Conservation (phyloP, 73 alveolate genomes). For the Durusdinium trenchii region DNA sequence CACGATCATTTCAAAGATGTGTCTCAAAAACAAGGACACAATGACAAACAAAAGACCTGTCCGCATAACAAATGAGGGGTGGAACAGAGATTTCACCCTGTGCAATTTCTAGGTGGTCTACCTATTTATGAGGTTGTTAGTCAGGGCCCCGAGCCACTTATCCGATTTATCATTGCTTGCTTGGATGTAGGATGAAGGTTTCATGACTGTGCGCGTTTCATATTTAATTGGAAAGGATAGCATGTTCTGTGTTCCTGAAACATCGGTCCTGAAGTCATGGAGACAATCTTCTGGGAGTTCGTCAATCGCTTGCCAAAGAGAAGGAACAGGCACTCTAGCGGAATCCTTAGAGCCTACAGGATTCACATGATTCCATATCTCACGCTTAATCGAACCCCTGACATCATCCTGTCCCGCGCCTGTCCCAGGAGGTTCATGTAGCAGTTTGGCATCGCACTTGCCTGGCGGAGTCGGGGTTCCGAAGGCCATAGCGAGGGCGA, state of each 20-base stretch:
- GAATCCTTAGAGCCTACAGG: too few relatives aligned
- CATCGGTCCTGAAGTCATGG: neutral
- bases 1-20: too few relatives aligned
- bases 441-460: conserved; percentile 20
- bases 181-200: too few relatives aligned
- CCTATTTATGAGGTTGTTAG: too few relatives aligned
- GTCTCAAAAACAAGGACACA: too few relatives aligned
- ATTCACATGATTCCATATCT: too few relatives aligned
- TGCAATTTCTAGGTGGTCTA: neutral
- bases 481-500: too few relatives aligned
- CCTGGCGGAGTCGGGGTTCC: too few relatives aligned
- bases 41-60: neutral
- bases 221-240: too few relatives aligned
- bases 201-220: too few relatives aligned
- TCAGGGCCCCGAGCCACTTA: too few relatives aligned
- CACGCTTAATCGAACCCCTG: neutral
- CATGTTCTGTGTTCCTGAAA: neutral
- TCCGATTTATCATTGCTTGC: too few relatives aligned
- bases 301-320: neutral
- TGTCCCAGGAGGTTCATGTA: conserved; percentile 28
- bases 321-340: neutral
- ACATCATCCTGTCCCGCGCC: neutral
- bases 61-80: neutral
- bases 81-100: neutral
- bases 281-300: neutral